Evolutionary conservation across 2,329 filamentous ascomycete genomes (phyloP).

Genomic region (Rasamsonia emersonii): DNA sequence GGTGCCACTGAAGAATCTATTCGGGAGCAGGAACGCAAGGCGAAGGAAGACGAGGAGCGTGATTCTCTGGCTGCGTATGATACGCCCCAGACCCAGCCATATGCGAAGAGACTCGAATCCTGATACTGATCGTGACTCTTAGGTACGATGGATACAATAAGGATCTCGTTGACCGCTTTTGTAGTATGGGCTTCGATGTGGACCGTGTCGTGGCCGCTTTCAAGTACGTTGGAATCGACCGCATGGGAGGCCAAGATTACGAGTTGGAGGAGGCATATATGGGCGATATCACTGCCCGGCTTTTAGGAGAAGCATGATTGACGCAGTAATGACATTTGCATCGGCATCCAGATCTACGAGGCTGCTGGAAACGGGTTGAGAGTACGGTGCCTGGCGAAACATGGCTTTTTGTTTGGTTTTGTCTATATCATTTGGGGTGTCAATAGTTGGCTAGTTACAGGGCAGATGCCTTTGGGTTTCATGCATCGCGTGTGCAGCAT

Average conservation of each 20-base stretch:
- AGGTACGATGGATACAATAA: slow-evolving; percentile 86
- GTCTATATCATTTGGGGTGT: neutral
- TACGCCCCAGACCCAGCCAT: neutral
- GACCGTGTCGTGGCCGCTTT: slow-evolving; percentile 82
- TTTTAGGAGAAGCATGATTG: slow-evolving; percentile 65
- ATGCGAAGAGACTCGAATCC: neutral
- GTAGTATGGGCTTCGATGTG: slow-evolving; percentile 83
- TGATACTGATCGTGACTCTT: slow-evolving; percentile 22
- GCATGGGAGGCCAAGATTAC: slow-evolving; percentile 68
- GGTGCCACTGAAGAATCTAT: slow-evolving; percentile 46
- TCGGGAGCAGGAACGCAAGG: slow-evolving; percentile 45
- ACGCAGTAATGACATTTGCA: slow-evolving; percentile 8
- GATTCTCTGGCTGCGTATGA: slow-evolving; percentile 48
- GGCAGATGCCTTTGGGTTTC: neutral
- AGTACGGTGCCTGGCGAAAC: slow-evolving; percentile 23
- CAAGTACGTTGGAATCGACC: slow-evolving; percentile 69
- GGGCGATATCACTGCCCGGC: slow-evolving; percentile 76
- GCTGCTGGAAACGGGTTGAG: slow-evolving; percentile 4
- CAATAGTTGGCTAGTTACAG: neutral
- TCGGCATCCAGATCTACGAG: slow-evolving; percentile 7
- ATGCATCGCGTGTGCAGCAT: neutral
- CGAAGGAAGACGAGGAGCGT: slow-evolving; percentile 49
- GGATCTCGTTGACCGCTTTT: slow-evolving; percentile 72
- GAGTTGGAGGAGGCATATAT: slow-evolving; percentile 83
- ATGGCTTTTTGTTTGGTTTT: slow-evolving; percentile 6